Conservation (phyloP, 2,329 filamentous ascomycete species). For the Hypoxylon sp. region DNA sequence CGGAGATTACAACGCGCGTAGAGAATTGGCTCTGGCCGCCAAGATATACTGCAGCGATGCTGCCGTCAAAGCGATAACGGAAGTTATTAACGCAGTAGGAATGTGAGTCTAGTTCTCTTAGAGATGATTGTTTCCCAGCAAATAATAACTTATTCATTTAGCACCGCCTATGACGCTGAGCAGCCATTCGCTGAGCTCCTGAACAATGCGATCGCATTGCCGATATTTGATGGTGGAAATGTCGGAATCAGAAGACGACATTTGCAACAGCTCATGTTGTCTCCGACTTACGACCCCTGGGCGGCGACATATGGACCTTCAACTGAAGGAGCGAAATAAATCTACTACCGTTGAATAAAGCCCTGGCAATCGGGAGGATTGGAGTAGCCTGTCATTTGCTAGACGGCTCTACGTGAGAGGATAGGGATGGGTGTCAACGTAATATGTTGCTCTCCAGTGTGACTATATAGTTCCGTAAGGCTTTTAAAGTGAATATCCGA, state of each 20-base stretch:
- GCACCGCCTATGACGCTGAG: slow-evolving; percentile 59
- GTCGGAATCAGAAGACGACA: slow-evolving; percentile 66
- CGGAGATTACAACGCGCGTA: slow-evolving; percentile 57
- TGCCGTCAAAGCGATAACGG: slow-evolving; percentile 63
- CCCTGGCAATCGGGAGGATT: background rate
- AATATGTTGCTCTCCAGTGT: background rate
- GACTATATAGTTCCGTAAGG: too few species aligned
- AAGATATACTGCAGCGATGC: slow-evolving; percentile 67
- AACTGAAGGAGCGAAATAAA: background rate
- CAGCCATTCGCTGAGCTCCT: slow-evolving; percentile 61
- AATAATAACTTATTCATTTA: slow-evolving; percentile 36
- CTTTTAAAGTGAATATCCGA: too few species aligned
- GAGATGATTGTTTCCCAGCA: background rate
- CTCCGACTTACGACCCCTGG: slow-evolving; percentile 64
- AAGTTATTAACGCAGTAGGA: slow-evolving; percentile 67
- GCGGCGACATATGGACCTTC: slow-evolving; percentile 52
- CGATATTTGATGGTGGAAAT: slow-evolving; percentile 69
- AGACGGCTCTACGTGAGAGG: background rate
- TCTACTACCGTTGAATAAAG: background rate
- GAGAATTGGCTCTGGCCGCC: slow-evolving; percentile 64
- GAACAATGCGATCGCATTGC: slow-evolving; percentile 62
- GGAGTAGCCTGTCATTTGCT: background rate
- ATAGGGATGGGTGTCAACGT: background rate
- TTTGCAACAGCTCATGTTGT: slow-evolving; percentile 62
- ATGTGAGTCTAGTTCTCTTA: slow-evolving; percentile 55